These are phyloP conservation scores for Farysia itapuensis DNA, from an alignment of 1,284 basidiomycete genomes.

Conservation along the genomic window DNA sequence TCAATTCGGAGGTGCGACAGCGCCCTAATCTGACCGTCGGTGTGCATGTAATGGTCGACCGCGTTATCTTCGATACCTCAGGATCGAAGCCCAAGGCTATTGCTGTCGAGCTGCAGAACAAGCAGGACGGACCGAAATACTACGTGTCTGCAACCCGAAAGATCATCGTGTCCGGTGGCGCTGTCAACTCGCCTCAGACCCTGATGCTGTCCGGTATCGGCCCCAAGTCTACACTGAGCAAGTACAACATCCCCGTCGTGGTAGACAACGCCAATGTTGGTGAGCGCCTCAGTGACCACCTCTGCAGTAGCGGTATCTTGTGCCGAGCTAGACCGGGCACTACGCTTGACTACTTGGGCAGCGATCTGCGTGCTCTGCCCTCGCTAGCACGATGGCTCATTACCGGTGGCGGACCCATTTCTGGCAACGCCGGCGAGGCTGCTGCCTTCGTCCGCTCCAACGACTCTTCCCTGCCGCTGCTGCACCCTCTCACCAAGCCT, in stretches of 20 bases:
- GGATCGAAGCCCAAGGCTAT: constrained; percentile 35
- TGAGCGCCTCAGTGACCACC: constrained; percentile 47
- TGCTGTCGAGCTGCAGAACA: constrained; percentile 41
- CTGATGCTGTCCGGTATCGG: constrained; percentile 74
- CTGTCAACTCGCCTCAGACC: constrained; percentile 64
- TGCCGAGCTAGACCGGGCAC: constrained; percentile 16
- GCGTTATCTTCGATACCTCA: constrained; percentile 38
- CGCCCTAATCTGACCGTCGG: constrained; percentile 44
- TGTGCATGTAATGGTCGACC: constrained; percentile 36
- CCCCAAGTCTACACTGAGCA: constrained; percentile 20
- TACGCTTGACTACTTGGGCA: constrained; percentile 34
- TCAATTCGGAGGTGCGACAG: constrained; percentile 30
- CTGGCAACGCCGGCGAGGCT: constrained; percentile 45
- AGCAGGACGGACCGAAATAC: constrained; percentile 22
- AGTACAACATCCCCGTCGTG: constrained; percentile 30
- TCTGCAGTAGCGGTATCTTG: constrained; percentile 31
- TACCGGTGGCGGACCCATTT: constrained; percentile 35
- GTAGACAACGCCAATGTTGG: constrained; percentile 41
- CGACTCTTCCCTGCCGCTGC: constrained; percentile 51
- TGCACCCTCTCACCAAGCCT: constrained; percentile 23
- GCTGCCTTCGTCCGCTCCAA: constrained; percentile 58
- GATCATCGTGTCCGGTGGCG: constrained; percentile 64
- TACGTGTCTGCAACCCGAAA: constrained; percentile 53
- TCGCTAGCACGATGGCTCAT: constrained; percentile 30
- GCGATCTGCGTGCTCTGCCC: constrained; percentile 20